Evolutionary conservation across 495 filamentous ascomycete species (phyloP), one percentile per base, ranked within the genome.

Genomic region (Cercophora samala): DNA sequence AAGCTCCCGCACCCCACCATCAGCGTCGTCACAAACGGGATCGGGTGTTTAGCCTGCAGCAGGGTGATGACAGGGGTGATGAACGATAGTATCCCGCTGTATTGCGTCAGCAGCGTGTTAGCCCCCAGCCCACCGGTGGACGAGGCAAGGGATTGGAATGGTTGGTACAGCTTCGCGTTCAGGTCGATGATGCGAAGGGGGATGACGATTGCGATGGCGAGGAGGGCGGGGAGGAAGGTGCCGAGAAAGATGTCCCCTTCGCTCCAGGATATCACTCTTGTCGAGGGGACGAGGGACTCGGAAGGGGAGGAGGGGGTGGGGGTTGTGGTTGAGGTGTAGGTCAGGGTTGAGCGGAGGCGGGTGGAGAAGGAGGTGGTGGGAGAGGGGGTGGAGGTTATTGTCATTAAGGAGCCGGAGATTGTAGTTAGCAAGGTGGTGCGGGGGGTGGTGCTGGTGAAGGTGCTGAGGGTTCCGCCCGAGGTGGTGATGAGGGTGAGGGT

Each of bases 111-210:
- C 15, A 79, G 62, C 0, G 75, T 72, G 22, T 73, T 66, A 3
- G 66, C 26, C 1, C 68, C 73, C 1, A 55, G 29, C 1, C 61
- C 65, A 23, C 73, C 74, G 46, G 67, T 68, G 17, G 58, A 55
- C 3, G 19, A 24, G 6, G 74, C 66, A 4, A 79, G 71, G 2
- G 71, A 65, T 24, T 76, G 75, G 70, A 76, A 79, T n/a, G 77
- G 77, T 60, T 79, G 75, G 56, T 75, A 76, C 11, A 78, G 72
- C 66, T 79, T 79, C 0, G 71, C 74, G 69, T 77, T 78, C 29
- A 75, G 72, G 67, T 79, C 77, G 65, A 79, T 74, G 55, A 79
- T 70, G 11, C 75, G 71, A 11, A 77, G 63, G 4, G 73, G 73
- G 59, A 79, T 75, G 6, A 76, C 68, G 17, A 79, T 60, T 2